Percentiles rank a stretch among this genome's conserved stretches.
Evolutionary conservation across 2,329 filamentous ascomycete genomes (phyloP).

Genomic region (Colletotrichum sidae): DNA sequence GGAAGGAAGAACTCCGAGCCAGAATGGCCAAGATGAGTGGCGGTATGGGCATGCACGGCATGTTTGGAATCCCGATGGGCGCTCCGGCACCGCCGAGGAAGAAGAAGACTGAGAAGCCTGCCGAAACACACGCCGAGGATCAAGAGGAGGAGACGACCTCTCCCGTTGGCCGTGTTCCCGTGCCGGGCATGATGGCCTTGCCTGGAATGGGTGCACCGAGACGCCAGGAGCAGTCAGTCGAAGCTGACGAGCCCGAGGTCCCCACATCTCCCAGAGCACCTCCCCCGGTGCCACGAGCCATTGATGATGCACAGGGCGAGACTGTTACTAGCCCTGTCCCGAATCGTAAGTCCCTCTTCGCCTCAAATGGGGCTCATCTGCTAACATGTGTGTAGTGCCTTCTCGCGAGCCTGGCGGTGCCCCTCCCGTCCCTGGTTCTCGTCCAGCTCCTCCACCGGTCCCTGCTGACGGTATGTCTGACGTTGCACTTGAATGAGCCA

Average conservation of each 20-base stretch:
- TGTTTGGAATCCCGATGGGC: constrained; percentile 82
- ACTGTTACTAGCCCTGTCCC: constrained; percentile 34
- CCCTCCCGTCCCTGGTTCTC: constrained; percentile 61
- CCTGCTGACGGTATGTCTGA: constrained; percentile 69
- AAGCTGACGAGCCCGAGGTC: constrained; percentile 63
- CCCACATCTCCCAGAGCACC: constrained; percentile 53
- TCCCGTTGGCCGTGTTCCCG: constrained; percentile 59
- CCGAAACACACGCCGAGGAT: constrained; percentile 48
- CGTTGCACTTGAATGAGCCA: background rate
- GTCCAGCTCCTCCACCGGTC: constrained; percentile 68
- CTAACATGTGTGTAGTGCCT: constrained; percentile 48
- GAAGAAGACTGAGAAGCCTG: constrained; percentile 62
- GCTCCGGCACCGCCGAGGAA: constrained; percentile 64
- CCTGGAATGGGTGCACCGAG: constrained; percentile 77
- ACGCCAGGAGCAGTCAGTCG: constrained; percentile 55
- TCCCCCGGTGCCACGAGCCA: constrained; percentile 55
- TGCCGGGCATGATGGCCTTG: constrained; percentile 71
- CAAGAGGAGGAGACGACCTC: constrained; percentile 58
- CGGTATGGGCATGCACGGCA: constrained; percentile 95
- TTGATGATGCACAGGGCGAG: constrained; percentile 59
- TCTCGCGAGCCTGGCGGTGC: constrained; percentile 48
- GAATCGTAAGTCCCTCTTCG: constrained; percentile 20
- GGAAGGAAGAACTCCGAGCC: constrained; percentile 88
- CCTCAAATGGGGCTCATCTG: constrained; percentile 41
- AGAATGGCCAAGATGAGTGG: constrained; percentile 99